These are phyloP conservation scores for Pelomyxa schiedti DNA, from an alignment of 78 protist species.

Conservation along the genomic window DNA sequence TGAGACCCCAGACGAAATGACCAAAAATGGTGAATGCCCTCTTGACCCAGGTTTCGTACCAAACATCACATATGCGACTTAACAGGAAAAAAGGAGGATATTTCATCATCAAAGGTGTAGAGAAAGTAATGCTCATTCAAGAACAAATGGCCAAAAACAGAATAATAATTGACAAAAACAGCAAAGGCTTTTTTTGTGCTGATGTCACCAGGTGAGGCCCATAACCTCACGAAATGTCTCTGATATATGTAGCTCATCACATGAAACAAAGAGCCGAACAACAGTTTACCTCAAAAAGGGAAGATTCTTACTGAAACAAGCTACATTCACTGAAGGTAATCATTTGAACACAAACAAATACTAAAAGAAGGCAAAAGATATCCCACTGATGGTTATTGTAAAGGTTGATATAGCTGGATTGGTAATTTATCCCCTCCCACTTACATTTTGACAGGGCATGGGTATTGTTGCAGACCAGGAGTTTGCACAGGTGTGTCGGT, in stretches of 20 bases:
- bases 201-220: slow-evolving; percentile 46
- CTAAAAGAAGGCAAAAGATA: too few relatives aligned
- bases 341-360: too few relatives aligned
- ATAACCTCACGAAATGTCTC: background rate
- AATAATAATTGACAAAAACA: slow-evolving; percentile 81
- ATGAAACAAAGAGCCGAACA: slow-evolving; percentile 76
- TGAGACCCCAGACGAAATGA: slow-evolving; percentile 61
- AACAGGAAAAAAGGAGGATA: slow-evolving; percentile 54
- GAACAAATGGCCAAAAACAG: slow-evolving; percentile 93
- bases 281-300: slow-evolving; percentile 45
- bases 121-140: slow-evolving; percentile 75
- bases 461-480: slow-evolving; percentile 88
- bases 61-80: background rate
- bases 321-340: slow-evolving; percentile 67
- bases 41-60: slow-evolving; percentile 80
- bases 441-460: too few relatives aligned
- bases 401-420: too few relatives aligned
- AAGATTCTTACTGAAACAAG: slow-evolving; percentile 74
- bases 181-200: slow-evolving; percentile 52
- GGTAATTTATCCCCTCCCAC: background rate
- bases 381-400: slow-evolving; percentile 76
- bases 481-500: slow-evolving; percentile 82
- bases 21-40: slow-evolving; percentile 88
- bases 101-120: slow-evolving; percentile 78
- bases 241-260: slow-evolving; percentile 86